A percentile compares a stretch with the other conserved stretches of the same genome.
These are phyloP conservation scores for Diddensiella transvaalensis DNA, from an alignment of 805 yeast genomes.

Conservation along the genomic window DNA sequence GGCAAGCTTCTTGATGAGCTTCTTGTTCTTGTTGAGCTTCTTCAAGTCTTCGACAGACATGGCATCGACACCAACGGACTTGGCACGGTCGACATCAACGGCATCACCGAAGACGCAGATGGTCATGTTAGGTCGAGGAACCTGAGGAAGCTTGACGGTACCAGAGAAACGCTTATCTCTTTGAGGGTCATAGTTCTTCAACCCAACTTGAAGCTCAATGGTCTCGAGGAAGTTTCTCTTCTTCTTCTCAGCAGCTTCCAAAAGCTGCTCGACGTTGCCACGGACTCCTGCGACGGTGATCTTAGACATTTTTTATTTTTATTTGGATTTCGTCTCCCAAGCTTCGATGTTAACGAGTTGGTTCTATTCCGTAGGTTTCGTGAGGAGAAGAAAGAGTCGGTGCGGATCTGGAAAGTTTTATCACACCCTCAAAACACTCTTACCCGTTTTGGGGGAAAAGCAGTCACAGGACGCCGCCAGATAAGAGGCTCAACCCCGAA, in stretches of 20 bases:
- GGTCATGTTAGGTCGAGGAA: constrained; percentile 99
- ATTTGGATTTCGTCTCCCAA: constrained; percentile 26
- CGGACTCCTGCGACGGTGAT: constrained; percentile 90
- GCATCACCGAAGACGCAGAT: constrained; percentile 99
- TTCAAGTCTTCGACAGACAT: constrained; percentile 99
- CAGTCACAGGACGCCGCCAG: constrained; percentile 1
- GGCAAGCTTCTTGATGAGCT: constrained; percentile 98
- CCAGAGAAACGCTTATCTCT: constrained; percentile 99
- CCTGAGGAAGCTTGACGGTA: constrained; percentile 94
- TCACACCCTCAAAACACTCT: background rate
- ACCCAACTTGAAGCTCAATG: constrained; percentile 98
- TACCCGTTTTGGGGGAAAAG: background rate
- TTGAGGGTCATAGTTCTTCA: constrained; percentile 99
- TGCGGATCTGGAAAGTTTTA: background rate
- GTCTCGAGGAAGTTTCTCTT: constrained; percentile 99
- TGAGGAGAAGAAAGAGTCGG: constrained; percentile 4
- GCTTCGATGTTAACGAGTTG: constrained; percentile 16
- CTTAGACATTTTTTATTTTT: constrained; percentile 46
- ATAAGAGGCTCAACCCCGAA: too few relatives aligned
- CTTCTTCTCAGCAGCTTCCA: constrained; percentile 90
- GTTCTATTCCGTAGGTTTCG: constrained; percentile 18
- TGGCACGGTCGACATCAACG: constrained; percentile 99
- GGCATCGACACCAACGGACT: constrained; percentile 98
- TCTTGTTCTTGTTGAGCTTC: constrained; percentile 99
- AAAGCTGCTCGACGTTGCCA: constrained; percentile 89